Percentiles rank a stretch among this genome's conserved stretches.
These are phyloP conservation scores for Bimuria novae-zelandiae DNA, from an alignment of 2,329 filamentous ascomycete species.

Conservation along the genomic window DNA sequence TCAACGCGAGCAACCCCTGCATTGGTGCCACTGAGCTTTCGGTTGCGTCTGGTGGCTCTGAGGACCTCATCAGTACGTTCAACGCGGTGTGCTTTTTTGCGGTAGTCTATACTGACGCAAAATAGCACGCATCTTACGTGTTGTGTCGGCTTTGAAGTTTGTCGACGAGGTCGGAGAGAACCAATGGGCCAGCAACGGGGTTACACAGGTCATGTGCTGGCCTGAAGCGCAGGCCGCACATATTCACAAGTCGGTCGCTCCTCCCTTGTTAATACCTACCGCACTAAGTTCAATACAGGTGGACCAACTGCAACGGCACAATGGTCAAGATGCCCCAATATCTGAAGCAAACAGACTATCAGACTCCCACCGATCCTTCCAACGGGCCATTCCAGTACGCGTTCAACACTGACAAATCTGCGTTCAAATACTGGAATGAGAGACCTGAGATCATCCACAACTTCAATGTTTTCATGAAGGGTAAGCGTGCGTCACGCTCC, in stretches of 20 bases:
- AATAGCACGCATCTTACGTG: not conserved
- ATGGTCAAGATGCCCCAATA: conserved; percentile 9
- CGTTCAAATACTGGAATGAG: conserved; percentile 10
- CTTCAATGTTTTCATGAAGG: conserved; percentile 17
- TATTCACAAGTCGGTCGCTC: not conserved
- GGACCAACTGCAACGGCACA: not conserved
- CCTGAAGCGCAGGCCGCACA: not conserved
- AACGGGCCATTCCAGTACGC: conserved; percentile 19
- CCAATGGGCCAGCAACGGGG: not conserved
- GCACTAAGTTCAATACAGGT: not conserved
- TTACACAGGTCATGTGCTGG: not conserved
- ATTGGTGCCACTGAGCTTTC: not conserved
- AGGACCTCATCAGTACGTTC: not conserved
- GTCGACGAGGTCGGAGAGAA: not conserved
- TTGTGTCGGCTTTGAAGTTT: not conserved
- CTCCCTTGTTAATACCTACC: not conserved
- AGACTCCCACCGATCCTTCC: conserved; percentile 10
- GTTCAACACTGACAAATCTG: conserved; percentile 9
- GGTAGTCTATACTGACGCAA: not conserved
- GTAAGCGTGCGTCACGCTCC: conserved; percentile 8
- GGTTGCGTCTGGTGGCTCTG: not conserved
- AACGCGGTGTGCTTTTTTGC: not conserved
- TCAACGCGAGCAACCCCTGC: not conserved
- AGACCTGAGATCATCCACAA: conserved; percentile 6
- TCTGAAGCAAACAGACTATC: conserved; percentile 13